Evolutionary conservation across 1,284 basidiomycete genomes (phyloP), one percentile per base, ranked within the genome.

Genomic region (Pisolithus thermaeus): DNA sequence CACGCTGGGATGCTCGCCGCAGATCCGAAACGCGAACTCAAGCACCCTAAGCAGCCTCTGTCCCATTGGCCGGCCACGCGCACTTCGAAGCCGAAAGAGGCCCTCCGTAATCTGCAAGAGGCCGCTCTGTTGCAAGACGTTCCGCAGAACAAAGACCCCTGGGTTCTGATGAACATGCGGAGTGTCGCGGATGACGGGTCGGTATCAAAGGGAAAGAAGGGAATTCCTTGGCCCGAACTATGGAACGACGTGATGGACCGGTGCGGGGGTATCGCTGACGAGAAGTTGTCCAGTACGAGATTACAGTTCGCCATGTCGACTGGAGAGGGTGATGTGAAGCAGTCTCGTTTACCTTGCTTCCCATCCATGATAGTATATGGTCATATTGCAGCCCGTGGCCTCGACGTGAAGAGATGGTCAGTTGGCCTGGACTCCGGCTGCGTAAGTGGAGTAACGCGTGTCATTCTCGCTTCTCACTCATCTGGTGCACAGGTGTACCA

Each of bases 341-440:
- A 63, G 25, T 49, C 60, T n/a, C 46, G 55, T 3, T 62, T 86
- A 7, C 78, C 79, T 3, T 93, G 91, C 62, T 78, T 81, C 58
- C 88, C 90, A 3, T 76, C 83, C 1, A 87, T 79, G 25, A 81
- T 91, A n/a, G 70, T 94, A 7, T 94, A 92, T 63, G 92, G 90
- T 0, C 92, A 93, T 61, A 77, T 87, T 6, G 90, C 91, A 4
- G 71, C 76, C 3, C 73, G 87, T 20, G 87, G 87, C 16, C 72
- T 93, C 8, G 88, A 92, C 62, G 69, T 90, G 58, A 84, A 87
- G 57, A 74, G 84, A 28, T 92, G 87, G 84, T 80, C 82, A 2
- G 72, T 91, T 54, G 92, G 91, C 2, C 65, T 93, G 37, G 92
- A 95, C 64, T 79, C 86, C 0, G 91, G 89, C 7, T 94, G 91